Percentiles rank a stretch among this genome's conserved stretches.
These are phyloP conservation scores for Wickerhamiella allomyrinae DNA, from an alignment of 805 yeast genomes.

Conservation along the genomic window DNA sequence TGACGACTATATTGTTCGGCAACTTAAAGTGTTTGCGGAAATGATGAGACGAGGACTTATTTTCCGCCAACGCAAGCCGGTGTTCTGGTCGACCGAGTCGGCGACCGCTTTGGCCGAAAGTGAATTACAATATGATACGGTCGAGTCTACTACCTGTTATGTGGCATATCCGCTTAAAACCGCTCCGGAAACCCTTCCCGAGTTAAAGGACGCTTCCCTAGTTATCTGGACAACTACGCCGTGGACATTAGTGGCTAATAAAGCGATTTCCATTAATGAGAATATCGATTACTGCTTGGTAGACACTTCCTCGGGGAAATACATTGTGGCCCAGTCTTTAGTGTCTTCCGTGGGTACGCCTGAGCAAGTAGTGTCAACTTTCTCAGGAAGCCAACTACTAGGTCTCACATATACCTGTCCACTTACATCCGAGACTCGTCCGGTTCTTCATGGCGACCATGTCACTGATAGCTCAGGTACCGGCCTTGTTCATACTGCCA, in stretches of 20 bases:
- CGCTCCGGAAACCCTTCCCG: slow-evolving; percentile 3
- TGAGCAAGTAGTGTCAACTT: slow-evolving; percentile 9
- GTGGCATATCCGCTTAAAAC: slow-evolving; percentile 46
- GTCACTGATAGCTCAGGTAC: slow-evolving; percentile 78
- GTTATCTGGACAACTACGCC: slow-evolving; percentile 96
- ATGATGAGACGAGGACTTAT: slow-evolving; percentile 55
- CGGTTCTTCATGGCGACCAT: slow-evolving; percentile 65
- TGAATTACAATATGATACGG: slow-evolving; percentile 79
- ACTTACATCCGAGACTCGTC: slow-evolving; percentile 33
- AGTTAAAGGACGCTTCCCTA: slow-evolving; percentile 3
- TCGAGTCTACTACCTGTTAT: slow-evolving; percentile 41
- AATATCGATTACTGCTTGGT: slow-evolving; percentile 44
- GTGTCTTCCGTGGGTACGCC: slow-evolving; percentile 12
- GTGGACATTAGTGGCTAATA: slow-evolving; percentile 87
- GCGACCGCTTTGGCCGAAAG: slow-evolving; percentile 93
- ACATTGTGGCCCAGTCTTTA: slow-evolving; percentile 43
- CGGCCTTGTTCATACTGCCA: slow-evolving; percentile 93
- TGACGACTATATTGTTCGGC: slow-evolving; percentile 57
- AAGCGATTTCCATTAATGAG: slow-evolving; percentile 62
- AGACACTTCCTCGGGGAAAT: slow-evolving; percentile 25
- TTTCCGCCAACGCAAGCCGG: slow-evolving; percentile 82
- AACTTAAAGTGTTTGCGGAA: slow-evolving; percentile 52
- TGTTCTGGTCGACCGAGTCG: slow-evolving; percentile 93
- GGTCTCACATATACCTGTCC: slow-evolving; percentile 43
- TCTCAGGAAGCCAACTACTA: slow-evolving; percentile 33